phyloP scores from a whole-genome alignment of 1,284 basidiomycete species.

The Puccinia brachypodii region DNA sequence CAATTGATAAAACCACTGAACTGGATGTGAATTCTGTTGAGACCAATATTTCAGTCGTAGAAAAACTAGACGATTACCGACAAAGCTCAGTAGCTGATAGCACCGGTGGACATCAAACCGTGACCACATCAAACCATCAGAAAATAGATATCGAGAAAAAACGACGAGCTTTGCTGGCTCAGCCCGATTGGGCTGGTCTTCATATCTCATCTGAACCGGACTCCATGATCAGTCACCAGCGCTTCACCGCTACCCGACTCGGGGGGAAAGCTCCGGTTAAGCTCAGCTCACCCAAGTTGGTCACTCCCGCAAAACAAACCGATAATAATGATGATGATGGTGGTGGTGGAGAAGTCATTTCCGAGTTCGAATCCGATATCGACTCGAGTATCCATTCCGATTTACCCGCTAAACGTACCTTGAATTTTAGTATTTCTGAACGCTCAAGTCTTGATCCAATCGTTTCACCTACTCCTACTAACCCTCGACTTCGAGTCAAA shows the following conservation, averaged over 20 bases:
- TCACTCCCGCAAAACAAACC: background rate
- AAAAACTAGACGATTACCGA: background rate
- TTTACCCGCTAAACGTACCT: background rate
- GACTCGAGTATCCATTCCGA: background rate
- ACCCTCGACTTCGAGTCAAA: constrained; percentile 15
- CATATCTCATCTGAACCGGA: background rate
- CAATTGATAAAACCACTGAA: background rate
- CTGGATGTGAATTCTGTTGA: background rate
- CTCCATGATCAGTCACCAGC: background rate
- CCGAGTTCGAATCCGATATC: background rate
- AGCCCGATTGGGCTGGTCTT: constrained; percentile 23
- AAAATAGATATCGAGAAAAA: constrained; percentile 15
- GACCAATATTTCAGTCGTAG: background rate
- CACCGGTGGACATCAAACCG: background rate
- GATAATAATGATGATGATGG: no score
- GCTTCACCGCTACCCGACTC: background rate
- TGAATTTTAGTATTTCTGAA: background rate
- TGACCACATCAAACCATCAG: constrained; percentile 7
- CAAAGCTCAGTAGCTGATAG: no score
- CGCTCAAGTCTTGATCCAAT: constrained; percentile 15
- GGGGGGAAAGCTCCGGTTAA: background rate
- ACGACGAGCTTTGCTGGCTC: background rate
- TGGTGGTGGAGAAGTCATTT: background rate
- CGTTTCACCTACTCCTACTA: constrained; percentile 25
- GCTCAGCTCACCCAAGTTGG: background rate